Evolutionary conservation across 352 stramenopile species (phyloP), one percentile per base, ranked within the genome.

Genomic region (Globisporangium cylindrosporum): DNA sequence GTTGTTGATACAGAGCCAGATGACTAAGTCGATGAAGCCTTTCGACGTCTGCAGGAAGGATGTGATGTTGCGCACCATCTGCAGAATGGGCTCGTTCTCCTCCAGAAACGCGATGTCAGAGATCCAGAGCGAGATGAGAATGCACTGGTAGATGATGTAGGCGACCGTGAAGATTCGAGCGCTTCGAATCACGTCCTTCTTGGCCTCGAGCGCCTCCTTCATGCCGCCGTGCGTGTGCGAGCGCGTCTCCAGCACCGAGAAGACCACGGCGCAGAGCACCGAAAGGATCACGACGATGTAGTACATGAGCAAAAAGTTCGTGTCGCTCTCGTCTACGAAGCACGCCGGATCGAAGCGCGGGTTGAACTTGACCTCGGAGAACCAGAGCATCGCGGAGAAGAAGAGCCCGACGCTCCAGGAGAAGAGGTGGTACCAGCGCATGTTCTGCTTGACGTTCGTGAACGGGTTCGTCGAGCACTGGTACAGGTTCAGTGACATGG

Each of bases 391-490:
- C 10, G 66, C 66, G 2, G 82, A 80, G 48, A 90, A 89, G 5
- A 92, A 46, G 8, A 62, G 60, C 18, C 86, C 86, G 0, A 88
- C 68, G 22, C 79, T 73, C 88, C 88, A 95, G 0, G 86, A 89
- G 57, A 94, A 91, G 24, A 70, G 69, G 73, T 95, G 86, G 59
- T 93, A 96, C 62, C 74, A 80, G 20, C 78, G 75, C 66, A 90
- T 72, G 67, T 90, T 95, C 24, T 81, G 72, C 67, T 83, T 77
- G 58, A 92, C 79, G 65, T 95, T 94, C 51, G 84, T 92, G 73
- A 97, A 97, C 51, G 90, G 90, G 68, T 96, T 96, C 18, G 88
- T 96, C 22, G 82, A 81, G 71, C 85, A 92, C 56, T 92, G 81
- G 68, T 94, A 93, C 46, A 97, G 64, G 54, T 95, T 91, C 24